Conservation (phyloP, 805 yeast species). For the Yamadazyma paraphyllophila region DNA sequence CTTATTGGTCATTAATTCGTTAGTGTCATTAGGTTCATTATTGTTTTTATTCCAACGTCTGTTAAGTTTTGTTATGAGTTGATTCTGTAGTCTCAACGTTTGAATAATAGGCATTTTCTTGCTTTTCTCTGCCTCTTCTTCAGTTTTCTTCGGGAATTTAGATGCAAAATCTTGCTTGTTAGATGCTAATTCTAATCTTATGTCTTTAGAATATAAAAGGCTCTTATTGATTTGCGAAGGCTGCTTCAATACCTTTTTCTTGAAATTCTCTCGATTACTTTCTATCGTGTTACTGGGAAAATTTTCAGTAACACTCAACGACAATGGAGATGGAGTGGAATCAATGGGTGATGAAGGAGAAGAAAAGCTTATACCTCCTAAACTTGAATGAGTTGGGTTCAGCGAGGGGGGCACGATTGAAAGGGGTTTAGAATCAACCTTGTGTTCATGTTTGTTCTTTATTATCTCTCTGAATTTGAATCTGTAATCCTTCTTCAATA, state of each 20-base stretch:
- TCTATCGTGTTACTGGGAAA: conserved; percentile 8
- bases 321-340: conserved; percentile 26
- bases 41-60: conserved; percentile 37
- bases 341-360: conserved; percentile 13
- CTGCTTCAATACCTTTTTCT: conserved; percentile 4
- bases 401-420: background rate
- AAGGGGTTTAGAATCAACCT: background rate
- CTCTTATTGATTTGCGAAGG: conserved; percentile 22
- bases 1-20: conserved; percentile 5
- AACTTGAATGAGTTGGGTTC: background rate
- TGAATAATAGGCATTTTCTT: conserved; percentile 11
- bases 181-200: conserved; percentile 34
- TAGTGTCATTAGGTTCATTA: conserved; percentile 5
- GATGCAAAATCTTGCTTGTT: conserved; percentile 12
- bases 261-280: conserved; percentile 5
- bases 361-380: background rate
- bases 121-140: background rate
- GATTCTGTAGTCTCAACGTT: conserved; percentile 29
- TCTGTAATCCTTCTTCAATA: conserved; percentile 23
- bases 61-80: conserved; percentile 33
- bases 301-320: conserved; percentile 14
- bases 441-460: conserved; percentile 3
- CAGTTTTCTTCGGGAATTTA: conserved; percentile 2
- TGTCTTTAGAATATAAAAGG: conserved; percentile 34
- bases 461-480: conserved; percentile 18